Evolutionary conservation across 1,284 basidiomycete genomes (phyloP), one percentile per base, ranked within the genome.

Genomic region (Salmacisia buchloeana): DNA sequence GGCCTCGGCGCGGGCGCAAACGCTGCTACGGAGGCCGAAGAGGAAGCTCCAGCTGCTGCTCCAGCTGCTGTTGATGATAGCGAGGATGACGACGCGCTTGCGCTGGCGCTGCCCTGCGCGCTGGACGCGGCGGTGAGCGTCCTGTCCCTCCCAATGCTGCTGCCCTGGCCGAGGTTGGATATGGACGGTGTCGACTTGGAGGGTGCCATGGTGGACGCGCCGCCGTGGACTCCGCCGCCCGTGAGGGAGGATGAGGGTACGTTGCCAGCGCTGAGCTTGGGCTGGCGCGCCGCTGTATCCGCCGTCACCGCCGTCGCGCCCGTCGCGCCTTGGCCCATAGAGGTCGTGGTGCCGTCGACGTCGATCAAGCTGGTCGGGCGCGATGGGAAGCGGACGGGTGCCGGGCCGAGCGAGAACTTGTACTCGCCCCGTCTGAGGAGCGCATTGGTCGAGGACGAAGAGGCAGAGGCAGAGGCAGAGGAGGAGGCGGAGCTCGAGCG

Each of bases 361-460:
- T 13, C 25, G 46, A 31, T 31, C 18, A 52, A 15, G 46, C 46
- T 52, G 7, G 46, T 6, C 25, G 46, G 46, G 5, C 46, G 21
- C 18, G 46, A 52, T 31, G 46, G 46, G 23, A 52, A 52, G 15
- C 46, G 46, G 46, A 52, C 46, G 29, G 46, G 46, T 13, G 46
- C 46, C 13, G 46, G 29, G 4, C 12, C 9, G 46, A 52, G 46
- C 15, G 46, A 27, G 21, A 21, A 27, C 25, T 27, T 21, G 29
- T 52, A 52, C 23, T 27, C 29, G 21, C 18, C 46, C 46, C 29
- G 46, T 31, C 46, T 25, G 7, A 52, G 29, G 10, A 18, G 9
- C 10, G 36, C 36, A 38, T 9, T 38, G 9, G 25, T 27, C 6
- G 46, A 52, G 23, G 46, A 49, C 18, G 43, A 15, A 6, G 43